Evolutionary conservation across 1,284 basidiomycete species (phyloP), one percentile per base, ranked within the genome.

Genomic region (Melampsora larici-populina): DNA sequence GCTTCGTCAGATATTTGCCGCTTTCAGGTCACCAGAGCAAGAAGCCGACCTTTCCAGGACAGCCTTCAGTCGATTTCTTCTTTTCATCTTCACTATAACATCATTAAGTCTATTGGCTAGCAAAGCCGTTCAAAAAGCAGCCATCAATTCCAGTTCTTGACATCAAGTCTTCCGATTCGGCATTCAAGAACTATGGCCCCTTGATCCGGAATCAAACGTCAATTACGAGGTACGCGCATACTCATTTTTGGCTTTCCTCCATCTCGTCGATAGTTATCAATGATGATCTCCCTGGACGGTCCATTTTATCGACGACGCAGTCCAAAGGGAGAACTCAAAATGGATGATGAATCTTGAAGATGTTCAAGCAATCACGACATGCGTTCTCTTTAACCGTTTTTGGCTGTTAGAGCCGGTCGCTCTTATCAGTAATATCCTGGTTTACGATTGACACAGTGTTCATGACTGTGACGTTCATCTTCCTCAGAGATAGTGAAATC

Each of bases 1-100:
- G 7, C 74, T 76, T 62, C 65, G 74, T 2, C 74, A 76, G 33
- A 76, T 76, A 31, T 76, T 76, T 48, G 74, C 74, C 8, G 74
- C 55, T 33, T 76, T 76, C 55, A 36, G 74, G 46, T 76, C 74
- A 18, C 55, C 74, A 36, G 74, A 76, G 36, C 74, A 76, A 46
- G 74, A 76, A n/a, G 74, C 74, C 17, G 74, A 76, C 24, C 51
- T 76, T 0, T 76, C 74, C 13, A 58, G 74, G 40, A 76, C 74
- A 17, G 74, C 74, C 9, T 76, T 76, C 40, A 76, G 40, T 49
- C 33, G 74, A 43, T 76, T 76, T 40, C 36, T 76, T 9, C 66
- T 76, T 31, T 76, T 43, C 58, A 69, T 69, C 21, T 65, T 76
- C 24, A 40, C 74, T 8, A 65, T 69, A 31, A 69, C 74, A 26